These are phyloP conservation scores for Henckelia pumila DNA, from an alignment of 257 asterid genomes.

Conservation along the genomic window DNA sequence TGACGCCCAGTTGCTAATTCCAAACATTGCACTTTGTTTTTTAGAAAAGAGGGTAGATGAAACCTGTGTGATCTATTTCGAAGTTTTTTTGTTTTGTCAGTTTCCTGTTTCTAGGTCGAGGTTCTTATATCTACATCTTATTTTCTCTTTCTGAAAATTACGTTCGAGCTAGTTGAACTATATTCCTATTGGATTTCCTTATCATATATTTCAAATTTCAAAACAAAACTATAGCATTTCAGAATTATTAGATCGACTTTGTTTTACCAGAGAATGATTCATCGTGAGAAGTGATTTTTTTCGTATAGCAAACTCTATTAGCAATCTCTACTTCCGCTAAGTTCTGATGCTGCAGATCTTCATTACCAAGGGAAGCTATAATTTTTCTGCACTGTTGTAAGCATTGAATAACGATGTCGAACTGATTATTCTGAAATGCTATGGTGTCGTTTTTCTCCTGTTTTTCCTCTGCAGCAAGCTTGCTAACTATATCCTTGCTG, in stretches of 20 bases:
- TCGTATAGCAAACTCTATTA: conserved; percentile 8
- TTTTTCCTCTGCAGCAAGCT: conserved; percentile 17
- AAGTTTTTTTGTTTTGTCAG: neutral
- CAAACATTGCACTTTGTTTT: neutral
- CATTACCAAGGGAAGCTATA: neutral
- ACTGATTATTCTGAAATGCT: neutral
- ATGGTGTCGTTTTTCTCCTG: too few relatives aligned
- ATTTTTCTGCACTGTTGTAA: neutral
- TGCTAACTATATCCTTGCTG: conserved; percentile 16
- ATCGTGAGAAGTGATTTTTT: neutral
- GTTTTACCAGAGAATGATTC: neutral
- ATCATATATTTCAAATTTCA: neutral
- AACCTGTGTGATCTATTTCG: neutral
- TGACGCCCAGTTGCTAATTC: neutral
- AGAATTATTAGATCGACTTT: too few relatives aligned
- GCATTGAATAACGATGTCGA: neutral
- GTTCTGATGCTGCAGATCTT: neutral
- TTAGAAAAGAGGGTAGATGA: neutral
- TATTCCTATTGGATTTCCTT: neutral
- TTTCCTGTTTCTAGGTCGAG: neutral
- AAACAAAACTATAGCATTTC: too few relatives aligned
- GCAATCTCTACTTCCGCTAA: conserved; percentile 6
- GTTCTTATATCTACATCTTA: neutral
- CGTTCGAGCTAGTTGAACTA: neutral
- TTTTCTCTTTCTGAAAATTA: neutral